phyloP scores from a whole-genome alignment of 164 flowering plant species.

The Vitis riparia region DNA sequence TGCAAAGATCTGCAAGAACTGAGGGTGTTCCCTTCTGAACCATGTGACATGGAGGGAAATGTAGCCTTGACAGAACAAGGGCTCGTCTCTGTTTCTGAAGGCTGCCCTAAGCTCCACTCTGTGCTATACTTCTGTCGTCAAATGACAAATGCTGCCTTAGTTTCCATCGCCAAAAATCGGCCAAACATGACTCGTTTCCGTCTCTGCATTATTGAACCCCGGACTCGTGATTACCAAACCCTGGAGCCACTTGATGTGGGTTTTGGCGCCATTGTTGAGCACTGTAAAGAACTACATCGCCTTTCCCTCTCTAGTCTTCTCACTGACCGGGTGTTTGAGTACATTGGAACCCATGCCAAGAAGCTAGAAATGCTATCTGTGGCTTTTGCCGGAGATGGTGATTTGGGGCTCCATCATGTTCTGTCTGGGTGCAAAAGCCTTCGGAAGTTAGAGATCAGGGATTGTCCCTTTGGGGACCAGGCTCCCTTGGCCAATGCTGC shows the following conservation, averaged over 20 bases:
- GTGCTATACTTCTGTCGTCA: slow-evolving; percentile 89
- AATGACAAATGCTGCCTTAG: slow-evolving; percentile 82
- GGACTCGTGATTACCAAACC: slow-evolving; percentile 70
- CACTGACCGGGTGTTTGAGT: slow-evolving; percentile 70
- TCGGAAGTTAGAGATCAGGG: slow-evolving; percentile 80
- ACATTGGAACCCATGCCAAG: slow-evolving; percentile 72
- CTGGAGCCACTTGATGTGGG: slow-evolving; percentile 72
- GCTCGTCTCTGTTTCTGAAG: slow-evolving; percentile 70
- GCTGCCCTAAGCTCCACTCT: slow-evolving; percentile 80
- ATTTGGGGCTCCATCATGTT: slow-evolving; percentile 74
- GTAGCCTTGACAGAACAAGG: slow-evolving; percentile 73
- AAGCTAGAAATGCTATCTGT: slow-evolving; percentile 83
- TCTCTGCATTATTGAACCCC: slow-evolving; percentile 85
- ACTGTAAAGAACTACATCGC: slow-evolving; percentile 69
- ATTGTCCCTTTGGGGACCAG: slow-evolving; percentile 89
- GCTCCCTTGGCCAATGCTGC: slow-evolving; percentile 86
- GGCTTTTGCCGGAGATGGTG: slow-evolving; percentile 91
- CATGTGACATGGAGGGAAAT: slow-evolving; percentile 51
- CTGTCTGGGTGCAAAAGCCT: slow-evolving; percentile 85
- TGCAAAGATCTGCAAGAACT: slow-evolving; percentile 75
- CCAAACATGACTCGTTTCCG: slow-evolving; percentile 82
- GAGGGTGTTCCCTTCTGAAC: slow-evolving; percentile 85
- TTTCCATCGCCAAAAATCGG: slow-evolving; percentile 63
- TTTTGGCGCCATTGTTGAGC: slow-evolving; percentile 82
- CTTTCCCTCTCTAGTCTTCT: slow-evolving; percentile 87